Base-by-base conservation (phyloP, 139 green algal species). In the Choricystis sp. region DNA sequence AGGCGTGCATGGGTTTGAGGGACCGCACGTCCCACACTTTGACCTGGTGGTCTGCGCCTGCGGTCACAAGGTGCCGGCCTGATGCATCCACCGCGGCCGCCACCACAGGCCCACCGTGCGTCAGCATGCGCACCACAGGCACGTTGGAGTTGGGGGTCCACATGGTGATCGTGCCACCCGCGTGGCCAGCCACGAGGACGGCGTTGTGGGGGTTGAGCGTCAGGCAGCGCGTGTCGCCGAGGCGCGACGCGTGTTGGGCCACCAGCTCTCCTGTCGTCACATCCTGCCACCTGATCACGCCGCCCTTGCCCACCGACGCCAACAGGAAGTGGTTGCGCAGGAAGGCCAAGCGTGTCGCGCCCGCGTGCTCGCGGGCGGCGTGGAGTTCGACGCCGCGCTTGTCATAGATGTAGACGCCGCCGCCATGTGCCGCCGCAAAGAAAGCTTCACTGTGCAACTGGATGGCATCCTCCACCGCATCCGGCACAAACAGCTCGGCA, bases 391-490 rank as follows among this genome's bases (percentile, higher is more conserved):
- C 68, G 20, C 93, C 93, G 0, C 88, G 71, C 72, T 96, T 93
- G 79, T 99, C 91, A 64, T 99, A 99, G 3, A 99, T 93, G 78
- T 96, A 99, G 21, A 88, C 82, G 66, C 96, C 89, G 67, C 90
- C 88, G 26, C 81, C 85, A 78, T 98, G 92, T 19, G 93, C 93
- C 4, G 79, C 87, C 20, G 93, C 93, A 67, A 94, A 99, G 70
- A 97, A 97, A 19, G 73, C 72, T 65, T 97, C 85, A 70, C 94
- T 97, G 87, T 99, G 93, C 63, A 99, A 77, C 59, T 98, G 93
- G 4, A 64, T 69, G 3, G 94, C 86, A 62, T 94, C 89, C 29
- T 80, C 77, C 27, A 81, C 73, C 14, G 84, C 94, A 72, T 99
- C 93, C n/a, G 66, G 67, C 2, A 97, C 86, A 75, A 98, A 88